These are phyloP conservation scores for Coniochaeta ligniaria DNA, from an alignment of 2,329 filamentous ascomycete species.

Conservation along the genomic window DNA sequence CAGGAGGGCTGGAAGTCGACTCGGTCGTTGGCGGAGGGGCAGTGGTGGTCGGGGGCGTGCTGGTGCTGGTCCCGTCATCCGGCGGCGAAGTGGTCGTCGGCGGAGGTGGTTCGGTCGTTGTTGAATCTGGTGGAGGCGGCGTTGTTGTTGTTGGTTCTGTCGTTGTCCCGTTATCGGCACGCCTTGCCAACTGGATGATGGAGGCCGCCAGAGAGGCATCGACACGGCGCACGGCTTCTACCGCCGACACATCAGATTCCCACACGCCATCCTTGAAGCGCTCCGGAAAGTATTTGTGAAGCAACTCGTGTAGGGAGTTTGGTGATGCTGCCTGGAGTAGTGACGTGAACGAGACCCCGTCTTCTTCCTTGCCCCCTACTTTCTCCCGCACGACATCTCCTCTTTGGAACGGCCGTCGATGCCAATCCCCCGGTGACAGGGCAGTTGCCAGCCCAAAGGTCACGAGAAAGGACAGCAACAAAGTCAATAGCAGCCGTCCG, in stretches of 20 bases:
- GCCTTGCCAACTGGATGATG: slow-evolving; percentile 57
- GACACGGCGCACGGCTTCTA: slow-evolving; percentile 54
- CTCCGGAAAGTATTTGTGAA: slow-evolving; percentile 55
- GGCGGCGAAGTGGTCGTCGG: slow-evolving; percentile 14
- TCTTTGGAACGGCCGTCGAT: slow-evolving; percentile 1
- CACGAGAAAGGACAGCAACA: slow-evolving; percentile 14
- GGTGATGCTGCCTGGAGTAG: slow-evolving; percentile 49
- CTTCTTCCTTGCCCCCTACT: neutral
- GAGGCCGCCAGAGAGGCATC: slow-evolving; percentile 56
- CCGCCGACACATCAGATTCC: slow-evolving; percentile 53
- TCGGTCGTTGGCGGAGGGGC: neutral
- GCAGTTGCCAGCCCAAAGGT: slow-evolving; percentile 14
- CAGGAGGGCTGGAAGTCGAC: neutral
- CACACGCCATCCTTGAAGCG: slow-evolving; percentile 65
- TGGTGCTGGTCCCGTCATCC: slow-evolving; percentile 4
- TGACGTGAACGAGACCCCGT: slow-evolving; percentile 10
- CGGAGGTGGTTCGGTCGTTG: slow-evolving; percentile 8
- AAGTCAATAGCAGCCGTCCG: slow-evolving; percentile 11
- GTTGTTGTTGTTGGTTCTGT: slow-evolving; percentile 8
- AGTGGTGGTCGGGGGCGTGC: slow-evolving; percentile 4
- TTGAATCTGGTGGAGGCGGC: slow-evolving; percentile 5
- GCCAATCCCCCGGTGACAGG: slow-evolving; percentile 4
- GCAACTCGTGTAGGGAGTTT: slow-evolving; percentile 56
- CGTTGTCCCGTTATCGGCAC: slow-evolving; percentile 28
- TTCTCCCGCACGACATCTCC: slow-evolving; percentile 2